A percentile compares a stretch with the other conserved stretches of the same genome.
phyloP scores from a whole-genome alignment of 83 land plant genomes.

The Thuja plicata region DNA sequence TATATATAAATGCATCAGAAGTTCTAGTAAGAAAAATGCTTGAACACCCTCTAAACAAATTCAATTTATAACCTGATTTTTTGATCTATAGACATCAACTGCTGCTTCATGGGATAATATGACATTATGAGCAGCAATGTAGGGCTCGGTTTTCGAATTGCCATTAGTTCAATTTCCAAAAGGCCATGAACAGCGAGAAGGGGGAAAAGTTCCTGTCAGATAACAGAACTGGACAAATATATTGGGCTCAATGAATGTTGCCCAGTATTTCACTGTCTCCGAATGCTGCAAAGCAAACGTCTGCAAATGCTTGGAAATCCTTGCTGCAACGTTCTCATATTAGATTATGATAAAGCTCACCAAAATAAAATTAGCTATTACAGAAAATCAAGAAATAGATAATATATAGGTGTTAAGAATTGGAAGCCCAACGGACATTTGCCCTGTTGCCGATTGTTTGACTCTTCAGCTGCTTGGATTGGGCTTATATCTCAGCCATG shows the following conservation, averaged over 20 bases:
- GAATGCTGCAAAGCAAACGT: slow-evolving; percentile 45
- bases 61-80: slow-evolving; percentile 25
- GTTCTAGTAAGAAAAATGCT: not conserved
- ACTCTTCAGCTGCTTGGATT: no score
- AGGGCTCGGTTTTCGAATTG: no score
- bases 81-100: slow-evolving; percentile 24
- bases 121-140: no score
- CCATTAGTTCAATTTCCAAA: slow-evolving; percentile 49
- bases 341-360: not conserved
- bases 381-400: not conserved
- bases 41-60: not conserved
- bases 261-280: slow-evolving; percentile 71
- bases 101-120: slow-evolving; percentile 34
- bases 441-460: no score
- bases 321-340: slow-evolving; percentile 25
- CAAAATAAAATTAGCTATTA: not conserved
- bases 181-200: slow-evolving; percentile 43
- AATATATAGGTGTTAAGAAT: no score
- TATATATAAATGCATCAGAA: no score
- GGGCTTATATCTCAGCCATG: no score
- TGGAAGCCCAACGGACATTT: no score
- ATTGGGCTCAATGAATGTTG: no score
- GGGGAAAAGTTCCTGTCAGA: slow-evolving; percentile 34
- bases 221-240: slow-evolving; percentile 17
- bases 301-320: slow-evolving; percentile 44